A percentile compares a stretch with the other conserved stretches of the same genome.
Evolutionary conservation across 78 protist genomes (phyloP).

Genomic region (Dictyostelium capitatum): DNA sequence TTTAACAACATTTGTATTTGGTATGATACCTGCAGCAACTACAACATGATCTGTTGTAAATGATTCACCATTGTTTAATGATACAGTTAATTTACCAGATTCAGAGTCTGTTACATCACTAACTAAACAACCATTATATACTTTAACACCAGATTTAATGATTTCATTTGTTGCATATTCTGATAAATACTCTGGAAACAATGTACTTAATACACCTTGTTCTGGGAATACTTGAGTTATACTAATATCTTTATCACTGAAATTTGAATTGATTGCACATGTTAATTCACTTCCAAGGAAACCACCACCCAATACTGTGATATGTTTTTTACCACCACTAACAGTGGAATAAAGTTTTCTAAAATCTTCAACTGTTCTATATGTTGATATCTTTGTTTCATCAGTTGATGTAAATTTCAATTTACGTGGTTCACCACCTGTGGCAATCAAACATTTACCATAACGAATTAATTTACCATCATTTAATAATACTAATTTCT

Average conservation of each 20-base stretch:
- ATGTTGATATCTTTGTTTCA: constrained; percentile 56
- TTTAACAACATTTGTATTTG: constrained; percentile 83
- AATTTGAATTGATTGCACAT: constrained; percentile 21
- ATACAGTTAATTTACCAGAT: constrained; percentile 31
- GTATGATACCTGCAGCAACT: constrained; percentile 83
- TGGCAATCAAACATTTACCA: constrained; percentile 90
- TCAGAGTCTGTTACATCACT: constrained; percentile 18
- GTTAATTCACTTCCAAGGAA: constrained; percentile 94
- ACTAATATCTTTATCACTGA: neutral
- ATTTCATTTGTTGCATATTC: constrained; percentile 74
- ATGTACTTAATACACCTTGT: constrained; percentile 29
- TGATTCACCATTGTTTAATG: constrained; percentile 31
- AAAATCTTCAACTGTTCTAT: constrained; percentile 86
- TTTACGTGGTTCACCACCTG: constrained; percentile 91
- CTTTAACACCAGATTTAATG: constrained; percentile 45
- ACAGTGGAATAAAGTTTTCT: constrained; percentile 35
- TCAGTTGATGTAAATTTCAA: constrained; percentile 45
- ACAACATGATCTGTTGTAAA: constrained; percentile 82
- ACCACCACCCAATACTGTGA: constrained; percentile 92
- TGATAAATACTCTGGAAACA: constrained; percentile 80
- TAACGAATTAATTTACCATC: constrained; percentile 84
- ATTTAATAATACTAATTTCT: constrained; percentile 46
- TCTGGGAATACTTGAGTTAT: constrained; percentile 90
- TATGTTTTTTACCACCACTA: constrained; percentile 13
- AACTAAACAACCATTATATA: neutral